A percentile compares a stretch with the other conserved stretches of the same genome.
Conservation (phyloP, 495 filamentous ascomycete genomes). For the Tuber calosporum region DNA sequence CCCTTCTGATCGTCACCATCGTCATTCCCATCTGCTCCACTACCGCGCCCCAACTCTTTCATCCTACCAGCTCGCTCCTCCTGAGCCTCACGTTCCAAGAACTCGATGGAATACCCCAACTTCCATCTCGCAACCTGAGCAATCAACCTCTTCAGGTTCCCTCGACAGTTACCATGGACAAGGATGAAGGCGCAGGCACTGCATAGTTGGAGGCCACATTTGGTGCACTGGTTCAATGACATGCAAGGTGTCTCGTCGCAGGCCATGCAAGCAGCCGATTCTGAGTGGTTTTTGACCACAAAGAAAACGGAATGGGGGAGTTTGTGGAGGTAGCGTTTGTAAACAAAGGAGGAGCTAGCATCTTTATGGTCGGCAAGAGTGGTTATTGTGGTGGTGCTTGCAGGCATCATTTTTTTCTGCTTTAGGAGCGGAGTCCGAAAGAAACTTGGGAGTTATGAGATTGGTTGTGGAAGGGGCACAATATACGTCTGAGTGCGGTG, state of each 20-base stretch:
- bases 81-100: constrained; percentile 23
- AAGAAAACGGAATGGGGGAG: constrained; percentile 22
- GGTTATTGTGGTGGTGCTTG: neutral
- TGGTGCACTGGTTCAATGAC: constrained; percentile 14
- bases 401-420: neutral
- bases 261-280: constrained; percentile 17
- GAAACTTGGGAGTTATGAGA: neutral
- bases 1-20: neutral
- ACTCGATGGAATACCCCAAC: constrained; percentile 22
- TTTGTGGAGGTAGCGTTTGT: constrained; percentile 26
- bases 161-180: constrained; percentile 19
- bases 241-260: constrained; percentile 15
- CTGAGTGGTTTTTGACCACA: neutral
- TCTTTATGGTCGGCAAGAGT: neutral
- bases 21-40: neutral
- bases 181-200: constrained; percentile 26
- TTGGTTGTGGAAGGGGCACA: neutral
- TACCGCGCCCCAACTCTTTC: neutral
- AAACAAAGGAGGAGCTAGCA: neutral
- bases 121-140: constrained; percentile 31
- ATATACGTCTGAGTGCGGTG: neutral
- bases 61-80: constrained; percentile 10
- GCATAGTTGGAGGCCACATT: constrained; percentile 25
- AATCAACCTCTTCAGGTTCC: constrained; percentile 23
- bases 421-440: neutral